phyloP scores from a whole-genome alignment of 768 basidiomycete species.

The Suillus hirtellus region DNA sequence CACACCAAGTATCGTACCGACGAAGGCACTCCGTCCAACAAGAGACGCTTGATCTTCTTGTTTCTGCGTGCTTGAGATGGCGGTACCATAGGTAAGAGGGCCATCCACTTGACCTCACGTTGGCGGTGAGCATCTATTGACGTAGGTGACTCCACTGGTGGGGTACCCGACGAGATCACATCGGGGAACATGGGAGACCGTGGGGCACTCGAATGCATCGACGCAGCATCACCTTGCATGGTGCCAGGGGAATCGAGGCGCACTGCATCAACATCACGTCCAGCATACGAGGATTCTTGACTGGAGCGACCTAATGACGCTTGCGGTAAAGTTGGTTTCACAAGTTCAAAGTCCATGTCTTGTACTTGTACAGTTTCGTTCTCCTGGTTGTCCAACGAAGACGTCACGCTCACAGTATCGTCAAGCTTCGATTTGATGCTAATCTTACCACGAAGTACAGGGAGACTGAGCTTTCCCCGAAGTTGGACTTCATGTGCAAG shows the following conservation, averaged over 20 bases:
- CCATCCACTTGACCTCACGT: conserved; percentile 78
- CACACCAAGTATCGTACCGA: conserved; percentile 85
- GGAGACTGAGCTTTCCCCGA: conserved; percentile 66
- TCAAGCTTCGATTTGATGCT: conserved; percentile 31
- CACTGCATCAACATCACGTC: conserved; percentile 23
- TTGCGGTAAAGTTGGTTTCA: conserved; percentile 57
- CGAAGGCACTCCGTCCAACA: conserved; percentile 79
- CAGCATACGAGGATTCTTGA: conserved; percentile 51
- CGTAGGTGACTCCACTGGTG: conserved; percentile 22
- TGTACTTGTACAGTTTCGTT: conserved; percentile 70
- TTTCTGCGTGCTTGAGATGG: conserved; percentile 69
- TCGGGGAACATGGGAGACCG: conserved; percentile 26
- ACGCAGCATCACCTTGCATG: conserved; percentile 43
- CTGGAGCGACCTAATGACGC: conserved; percentile 44
- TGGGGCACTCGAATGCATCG: conserved; percentile 36
- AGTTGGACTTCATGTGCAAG: conserved; percentile 37
- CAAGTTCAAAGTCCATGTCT: conserved; percentile 81
- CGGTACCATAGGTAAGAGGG: conserved; percentile 53
- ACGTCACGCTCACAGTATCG: conserved; percentile 28
- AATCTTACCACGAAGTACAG: conserved; percentile 55
- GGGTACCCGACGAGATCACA: conserved; percentile 3
- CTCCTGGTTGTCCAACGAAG: conserved; percentile 27
- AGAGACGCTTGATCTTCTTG: conserved; percentile 75
- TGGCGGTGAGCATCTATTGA: conserved; percentile 64
- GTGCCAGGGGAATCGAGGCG: conserved; percentile 22